These are phyloP conservation scores for Hypoxylon lienhwacheense DNA, from an alignment of 495 filamentous ascomycete genomes.

Conservation along the genomic window DNA sequence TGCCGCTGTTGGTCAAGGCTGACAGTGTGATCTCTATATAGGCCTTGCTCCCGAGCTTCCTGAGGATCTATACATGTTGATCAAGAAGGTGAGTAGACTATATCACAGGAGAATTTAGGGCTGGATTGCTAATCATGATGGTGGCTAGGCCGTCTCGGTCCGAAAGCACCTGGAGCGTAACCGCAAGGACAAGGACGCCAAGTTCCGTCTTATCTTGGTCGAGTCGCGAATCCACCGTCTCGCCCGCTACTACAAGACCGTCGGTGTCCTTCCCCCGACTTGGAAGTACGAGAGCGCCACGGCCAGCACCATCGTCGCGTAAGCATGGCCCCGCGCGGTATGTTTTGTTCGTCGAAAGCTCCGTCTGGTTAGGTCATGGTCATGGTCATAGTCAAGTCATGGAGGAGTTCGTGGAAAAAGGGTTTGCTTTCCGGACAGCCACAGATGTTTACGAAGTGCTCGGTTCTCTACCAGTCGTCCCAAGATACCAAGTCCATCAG, in stretches of 20 bases:
- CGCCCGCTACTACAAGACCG: slow-evolving; percentile 94
- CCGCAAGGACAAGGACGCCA: slow-evolving; percentile 99
- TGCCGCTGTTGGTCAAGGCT: slow-evolving; percentile 97
- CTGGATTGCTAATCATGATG: slow-evolving; percentile 37
- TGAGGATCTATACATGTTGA: slow-evolving; percentile 91
- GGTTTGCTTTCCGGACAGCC: slow-evolving; percentile 34
- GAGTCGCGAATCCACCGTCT: slow-evolving; percentile 99
- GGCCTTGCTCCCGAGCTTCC: slow-evolving; percentile 97
- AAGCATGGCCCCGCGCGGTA: slow-evolving; percentile 11
- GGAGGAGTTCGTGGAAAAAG: slow-evolving; percentile 41
- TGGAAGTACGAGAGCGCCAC: slow-evolving; percentile 91
- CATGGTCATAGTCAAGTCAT: no score
- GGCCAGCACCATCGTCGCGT: slow-evolving; percentile 66
- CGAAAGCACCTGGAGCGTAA: slow-evolving; percentile 99
- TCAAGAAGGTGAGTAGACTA: slow-evolving; percentile 82
- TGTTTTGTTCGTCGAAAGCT: slow-evolving; percentile 30
- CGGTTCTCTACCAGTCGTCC: slow-evolving; percentile 22
- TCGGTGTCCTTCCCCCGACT: slow-evolving; percentile 95
- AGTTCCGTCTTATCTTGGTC: slow-evolving; percentile 99
- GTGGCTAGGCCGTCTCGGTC: slow-evolving; percentile 83
- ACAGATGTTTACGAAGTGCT: slow-evolving; percentile 22
- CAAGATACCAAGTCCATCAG: slow-evolving; percentile 34
- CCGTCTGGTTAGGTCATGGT: slow-evolving; percentile 36
- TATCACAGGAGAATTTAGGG: neutral
- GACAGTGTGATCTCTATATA: slow-evolving; percentile 86